These are phyloP conservation scores for Moricandia arvensis DNA, from an alignment of 345 rosid species.

Conservation along the genomic window DNA sequence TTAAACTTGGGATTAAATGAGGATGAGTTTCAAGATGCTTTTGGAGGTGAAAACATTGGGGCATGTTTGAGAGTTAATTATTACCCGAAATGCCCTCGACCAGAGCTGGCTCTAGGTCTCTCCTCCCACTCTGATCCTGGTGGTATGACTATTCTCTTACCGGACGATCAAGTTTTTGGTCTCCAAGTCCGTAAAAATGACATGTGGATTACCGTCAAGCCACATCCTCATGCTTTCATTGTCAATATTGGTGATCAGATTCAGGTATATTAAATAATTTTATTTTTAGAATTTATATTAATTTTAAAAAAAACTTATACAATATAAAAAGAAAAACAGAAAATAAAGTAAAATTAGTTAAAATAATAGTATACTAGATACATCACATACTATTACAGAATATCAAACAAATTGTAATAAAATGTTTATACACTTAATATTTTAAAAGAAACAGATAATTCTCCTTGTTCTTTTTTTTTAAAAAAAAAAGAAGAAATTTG, in stretches of 20 bases:
- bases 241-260: slow-evolving; percentile 93
- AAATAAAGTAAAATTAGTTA: not conserved
- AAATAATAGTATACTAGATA: not conserved
- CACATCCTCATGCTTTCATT: slow-evolving; percentile 73
- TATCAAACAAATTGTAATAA: not conserved
- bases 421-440: not conserved
- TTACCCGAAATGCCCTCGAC: slow-evolving; percentile 94
- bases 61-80: slow-evolving; percentile 82
- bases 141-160: slow-evolving; percentile 78
- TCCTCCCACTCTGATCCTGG: slow-evolving; percentile 97
- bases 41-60: slow-evolving; percentile 72
- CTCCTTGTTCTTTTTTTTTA: not conserved
- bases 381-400: not conserved
- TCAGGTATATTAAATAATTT: slow-evolving; percentile 60
- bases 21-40: slow-evolving; percentile 55
- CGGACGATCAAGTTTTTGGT: slow-evolving; percentile 69
- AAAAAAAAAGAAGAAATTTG: not conserved
- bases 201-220: slow-evolving; percentile 85
- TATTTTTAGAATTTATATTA: too few species aligned
- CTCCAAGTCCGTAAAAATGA: slow-evolving; percentile 71
- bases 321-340: not conserved
- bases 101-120: slow-evolving; percentile 77
- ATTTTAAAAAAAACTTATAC: too few species aligned
- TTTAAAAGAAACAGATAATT: not conserved
- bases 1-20: slow-evolving; percentile 59